Conservation (phyloP, 2,329 filamentous ascomycete genomes). For the Aspergillus intermedius region DNA sequence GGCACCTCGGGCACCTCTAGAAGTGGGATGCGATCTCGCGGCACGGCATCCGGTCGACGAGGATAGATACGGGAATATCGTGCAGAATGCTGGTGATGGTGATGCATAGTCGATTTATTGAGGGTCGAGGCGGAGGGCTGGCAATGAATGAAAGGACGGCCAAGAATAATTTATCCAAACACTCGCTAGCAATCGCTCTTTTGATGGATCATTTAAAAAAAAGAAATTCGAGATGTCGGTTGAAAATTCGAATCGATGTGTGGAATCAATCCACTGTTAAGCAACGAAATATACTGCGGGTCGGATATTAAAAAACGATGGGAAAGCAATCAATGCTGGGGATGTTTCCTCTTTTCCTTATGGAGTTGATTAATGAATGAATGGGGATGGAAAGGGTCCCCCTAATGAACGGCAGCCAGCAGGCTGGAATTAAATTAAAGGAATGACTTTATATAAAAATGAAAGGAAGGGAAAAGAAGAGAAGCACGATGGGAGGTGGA, state of each 20-base stretch:
- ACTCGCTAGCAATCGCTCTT: too few relatives aligned
- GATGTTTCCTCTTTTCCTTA: neutral
- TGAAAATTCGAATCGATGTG: too few relatives aligned
- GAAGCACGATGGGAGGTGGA: neutral
- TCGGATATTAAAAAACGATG: constrained; percentile 3
- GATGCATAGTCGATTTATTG: constrained; percentile 16
- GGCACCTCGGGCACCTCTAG: constrained; percentile 14
- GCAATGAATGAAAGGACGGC: constrained; percentile 1
- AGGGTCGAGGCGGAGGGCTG: neutral
- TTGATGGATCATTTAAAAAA: too few relatives aligned
- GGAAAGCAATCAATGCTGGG: constrained; percentile 3
- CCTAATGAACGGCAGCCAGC: constrained; percentile 22
- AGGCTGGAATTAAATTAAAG: constrained; percentile 11
- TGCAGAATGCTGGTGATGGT: constrained; percentile 14
- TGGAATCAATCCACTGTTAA: too few relatives aligned
- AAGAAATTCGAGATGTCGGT: too few relatives aligned
- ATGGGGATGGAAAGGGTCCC: constrained; percentile 15
- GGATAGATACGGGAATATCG: constrained; percentile 20
- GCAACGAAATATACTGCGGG: neutral
- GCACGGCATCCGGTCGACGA: constrained; percentile 20
- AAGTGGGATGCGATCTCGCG: constrained; percentile 18
- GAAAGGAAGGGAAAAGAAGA: neutral
- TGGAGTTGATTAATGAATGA: constrained; percentile 19
- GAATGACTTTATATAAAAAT: constrained; percentile 5
- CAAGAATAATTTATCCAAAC: neutral